These are phyloP conservation scores for Phytophthora ohioensis DNA, from an alignment of 352 stramenopile genomes.

Conservation along the genomic window DNA sequence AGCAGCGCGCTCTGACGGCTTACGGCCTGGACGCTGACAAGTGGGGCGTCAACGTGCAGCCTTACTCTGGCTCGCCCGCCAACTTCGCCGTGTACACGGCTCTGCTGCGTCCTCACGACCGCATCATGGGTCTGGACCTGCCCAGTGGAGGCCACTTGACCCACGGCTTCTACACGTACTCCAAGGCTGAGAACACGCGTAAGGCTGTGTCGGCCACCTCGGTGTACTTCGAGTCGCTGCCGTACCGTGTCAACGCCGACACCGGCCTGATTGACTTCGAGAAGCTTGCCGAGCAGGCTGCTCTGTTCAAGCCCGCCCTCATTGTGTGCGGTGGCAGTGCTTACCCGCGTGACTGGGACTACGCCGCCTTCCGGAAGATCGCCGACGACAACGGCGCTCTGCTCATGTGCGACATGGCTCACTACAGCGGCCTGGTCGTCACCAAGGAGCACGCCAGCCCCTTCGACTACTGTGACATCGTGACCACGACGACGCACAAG, in stretches of 20 bases:
- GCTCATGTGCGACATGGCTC: slow-evolving; percentile 99
- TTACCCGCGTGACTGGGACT: slow-evolving; percentile 99
- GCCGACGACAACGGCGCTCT: slow-evolving; percentile 97
- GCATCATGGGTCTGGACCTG: slow-evolving; percentile 99
- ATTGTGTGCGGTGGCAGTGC: slow-evolving; percentile 98
- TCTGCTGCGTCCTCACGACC: slow-evolving; percentile 97
- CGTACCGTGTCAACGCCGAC: slow-evolving; percentile 95
- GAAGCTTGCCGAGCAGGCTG: slow-evolving; percentile 93
- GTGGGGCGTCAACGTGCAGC: slow-evolving; percentile 99
- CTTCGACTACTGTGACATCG: slow-evolving; percentile 99
- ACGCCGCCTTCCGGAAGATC: slow-evolving; percentile 97
- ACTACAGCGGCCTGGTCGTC: slow-evolving; percentile 98
- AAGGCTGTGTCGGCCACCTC: slow-evolving; percentile 99
- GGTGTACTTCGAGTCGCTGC: slow-evolving; percentile 99
- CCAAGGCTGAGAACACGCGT: slow-evolving; percentile 95
- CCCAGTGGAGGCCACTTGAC: slow-evolving; percentile 98
- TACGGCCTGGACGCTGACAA: slow-evolving; percentile 94
- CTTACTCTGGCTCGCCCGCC: slow-evolving; percentile 96
- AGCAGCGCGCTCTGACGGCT: slow-evolving; percentile 93
- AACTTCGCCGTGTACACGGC: slow-evolving; percentile 99
- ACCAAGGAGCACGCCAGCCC: slow-evolving; percentile 95
- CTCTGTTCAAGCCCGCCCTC: slow-evolving; percentile 98
- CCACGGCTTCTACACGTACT: slow-evolving; percentile 98
- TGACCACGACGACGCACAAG: slow-evolving; percentile 99
- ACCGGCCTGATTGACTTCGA: slow-evolving; percentile 99